Percentiles rank a stretch among this genome's conserved stretches.
Evolutionary conservation across 345 rosid species (phyloP).

Genomic region (Gossypium sturtianum): DNA sequence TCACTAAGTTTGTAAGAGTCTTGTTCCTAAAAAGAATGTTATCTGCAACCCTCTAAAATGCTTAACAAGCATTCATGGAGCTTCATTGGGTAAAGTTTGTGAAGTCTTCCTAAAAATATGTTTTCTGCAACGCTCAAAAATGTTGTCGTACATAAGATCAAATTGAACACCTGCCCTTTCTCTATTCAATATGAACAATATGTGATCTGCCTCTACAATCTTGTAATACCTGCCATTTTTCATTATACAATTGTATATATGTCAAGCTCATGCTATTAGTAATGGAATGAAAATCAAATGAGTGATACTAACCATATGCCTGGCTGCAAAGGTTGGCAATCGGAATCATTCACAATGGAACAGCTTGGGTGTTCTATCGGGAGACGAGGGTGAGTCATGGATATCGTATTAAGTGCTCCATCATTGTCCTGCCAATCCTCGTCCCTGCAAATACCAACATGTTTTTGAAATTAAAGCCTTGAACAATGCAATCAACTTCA

Average conservation of each 20-base stretch:
- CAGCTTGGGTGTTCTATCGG: slow-evolving; percentile 70
- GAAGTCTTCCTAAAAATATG: slow-evolving; percentile 58
- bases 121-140: slow-evolving; percentile 86
- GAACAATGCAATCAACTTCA: background rate
- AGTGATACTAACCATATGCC: slow-evolving; percentile 77
- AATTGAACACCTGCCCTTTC: slow-evolving; percentile 94
- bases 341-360: slow-evolving; percentile 46
- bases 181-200: slow-evolving; percentile 64
- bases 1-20: background rate
- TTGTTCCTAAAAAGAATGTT: background rate
- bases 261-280: background rate
- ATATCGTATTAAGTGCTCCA: slow-evolving; percentile 90
- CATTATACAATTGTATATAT: background rate
- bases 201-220: slow-evolving; percentile 86
- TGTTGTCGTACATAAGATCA: slow-evolving; percentile 82
- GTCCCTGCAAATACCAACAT: slow-evolving; percentile 44
- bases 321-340: slow-evolving; percentile 62
- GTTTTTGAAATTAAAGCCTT: background rate
- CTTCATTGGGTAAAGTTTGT: slow-evolving; percentile 52
- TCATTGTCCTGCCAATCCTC: slow-evolving; percentile 97
- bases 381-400: slow-evolving; percentile 88
- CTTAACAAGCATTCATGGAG: background rate
- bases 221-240: slow-evolving; percentile 72
- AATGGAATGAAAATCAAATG: background rate
- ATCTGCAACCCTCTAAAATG: background rate